Percentiles rank a stretch among this genome's conserved stretches.
phyloP scores from a whole-genome alignment of 78 protist species.

The Parvularia atlantis region DNA sequence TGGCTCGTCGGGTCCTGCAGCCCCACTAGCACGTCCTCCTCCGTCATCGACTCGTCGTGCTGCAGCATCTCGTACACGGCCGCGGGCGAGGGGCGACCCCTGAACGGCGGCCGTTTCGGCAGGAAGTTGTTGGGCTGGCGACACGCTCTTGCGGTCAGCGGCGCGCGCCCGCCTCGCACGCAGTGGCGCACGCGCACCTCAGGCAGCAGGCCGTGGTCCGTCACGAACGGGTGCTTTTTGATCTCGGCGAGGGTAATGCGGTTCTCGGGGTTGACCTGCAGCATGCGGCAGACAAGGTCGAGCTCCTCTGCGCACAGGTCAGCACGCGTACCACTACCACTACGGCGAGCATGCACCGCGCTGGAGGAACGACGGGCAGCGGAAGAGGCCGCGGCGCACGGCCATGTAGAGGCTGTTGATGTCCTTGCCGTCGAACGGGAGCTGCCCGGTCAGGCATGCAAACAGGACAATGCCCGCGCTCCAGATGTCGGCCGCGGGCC shows the following conservation, averaged over 20 bases:
- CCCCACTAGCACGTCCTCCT: too few relatives aligned
- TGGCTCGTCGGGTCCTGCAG: too few relatives aligned
- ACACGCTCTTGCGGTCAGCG: too few relatives aligned
- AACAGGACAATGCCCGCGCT: slow-evolving; percentile 49
- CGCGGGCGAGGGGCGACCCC: too few relatives aligned
- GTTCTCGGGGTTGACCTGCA: slow-evolving; percentile 14
- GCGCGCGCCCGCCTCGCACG: too few relatives aligned
- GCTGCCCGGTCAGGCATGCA: slow-evolving; percentile 71
- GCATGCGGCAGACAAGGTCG: slow-evolving; percentile 14
- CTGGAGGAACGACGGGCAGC: background rate
- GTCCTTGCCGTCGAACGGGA: slow-evolving; percentile 84
- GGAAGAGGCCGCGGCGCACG: background rate
- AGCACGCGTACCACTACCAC: background rate
- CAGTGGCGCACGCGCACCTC: too few relatives aligned
- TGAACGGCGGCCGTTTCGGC: too few relatives aligned
- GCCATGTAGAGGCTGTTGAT: too few relatives aligned
- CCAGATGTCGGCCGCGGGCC: slow-evolving; percentile 55
- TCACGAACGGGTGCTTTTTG: slow-evolving; percentile 11
- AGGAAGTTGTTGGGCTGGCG: too few relatives aligned
- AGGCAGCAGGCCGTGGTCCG: too few relatives aligned
- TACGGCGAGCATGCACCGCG: background rate
- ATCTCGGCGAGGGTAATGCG: slow-evolving; percentile 15
- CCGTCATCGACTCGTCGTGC: too few relatives aligned
- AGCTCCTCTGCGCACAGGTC: background rate
- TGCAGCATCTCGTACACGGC: too few relatives aligned